Evolutionary conservation across 139 green algal species (phyloP).

Genomic region (Chlamydomonas eustigma): DNA sequence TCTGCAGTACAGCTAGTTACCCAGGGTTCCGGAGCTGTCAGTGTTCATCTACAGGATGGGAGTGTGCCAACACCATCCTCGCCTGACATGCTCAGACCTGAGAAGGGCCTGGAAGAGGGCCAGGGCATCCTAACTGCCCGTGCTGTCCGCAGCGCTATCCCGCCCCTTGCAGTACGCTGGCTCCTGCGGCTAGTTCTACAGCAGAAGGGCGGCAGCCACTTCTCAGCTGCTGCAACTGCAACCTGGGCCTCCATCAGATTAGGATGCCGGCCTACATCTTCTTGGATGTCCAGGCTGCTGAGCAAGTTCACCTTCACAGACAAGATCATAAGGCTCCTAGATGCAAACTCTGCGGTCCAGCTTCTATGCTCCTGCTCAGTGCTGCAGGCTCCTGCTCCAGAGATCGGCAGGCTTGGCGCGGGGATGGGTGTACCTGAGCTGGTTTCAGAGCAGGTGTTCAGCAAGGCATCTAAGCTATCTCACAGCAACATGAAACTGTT

Average conservation of each 20-base stretch:
- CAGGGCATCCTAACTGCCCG: too few species aligned
- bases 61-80: too few species aligned
- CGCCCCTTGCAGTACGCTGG: too few species aligned
- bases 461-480: background rate
- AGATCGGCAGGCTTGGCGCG: background rate
- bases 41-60: too few species aligned
- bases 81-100: too few species aligned
- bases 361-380: background rate
- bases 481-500: background rate
- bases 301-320: background rate
- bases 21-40: too few species aligned
- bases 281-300: background rate
- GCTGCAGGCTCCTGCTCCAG: background rate
- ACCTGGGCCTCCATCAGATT: background rate
- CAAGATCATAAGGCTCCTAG: background rate
- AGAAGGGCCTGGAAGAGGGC: too few species aligned
- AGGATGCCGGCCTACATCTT: background rate
- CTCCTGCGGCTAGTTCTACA: too few species aligned
- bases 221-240: too few species aligned
- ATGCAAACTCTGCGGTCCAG: background rate
- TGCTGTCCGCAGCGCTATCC: too few species aligned
- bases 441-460: background rate
- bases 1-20: too few species aligned
- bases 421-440: background rate
- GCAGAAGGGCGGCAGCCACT: too few species aligned